Percentiles rank a stretch among this genome's conserved stretches.
phyloP scores from a whole-genome alignment of 305 asterid genomes.

The Fraxinus sp. region DNA sequence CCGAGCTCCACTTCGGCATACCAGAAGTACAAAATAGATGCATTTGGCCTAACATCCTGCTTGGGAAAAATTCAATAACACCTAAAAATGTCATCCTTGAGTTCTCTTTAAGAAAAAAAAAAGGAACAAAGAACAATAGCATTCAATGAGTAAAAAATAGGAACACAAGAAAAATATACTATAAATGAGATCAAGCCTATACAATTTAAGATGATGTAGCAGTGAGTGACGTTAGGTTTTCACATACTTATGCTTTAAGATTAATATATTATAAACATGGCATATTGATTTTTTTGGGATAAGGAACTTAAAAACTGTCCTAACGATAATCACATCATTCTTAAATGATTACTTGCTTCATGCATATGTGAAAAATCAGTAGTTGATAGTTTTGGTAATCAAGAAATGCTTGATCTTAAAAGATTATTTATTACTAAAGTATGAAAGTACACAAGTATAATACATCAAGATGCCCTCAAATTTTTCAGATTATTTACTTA shows the following conservation, averaged over 20 bases:
- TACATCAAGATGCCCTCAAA: neutral
- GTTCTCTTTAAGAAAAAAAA: neutral
- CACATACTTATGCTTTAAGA: neutral
- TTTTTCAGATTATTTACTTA: neutral
- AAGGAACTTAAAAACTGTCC: neutral
- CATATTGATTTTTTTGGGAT: neutral
- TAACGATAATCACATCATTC: neutral
- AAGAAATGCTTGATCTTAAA: neutral
- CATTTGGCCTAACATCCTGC: constrained; percentile 62
- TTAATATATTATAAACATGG: neutral
- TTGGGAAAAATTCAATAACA: constrained; percentile 25
- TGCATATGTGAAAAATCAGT: neutral
- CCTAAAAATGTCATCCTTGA: constrained; percentile 8
- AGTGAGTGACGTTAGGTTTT: neutral
- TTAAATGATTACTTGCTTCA: neutral
- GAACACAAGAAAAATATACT: neutral
- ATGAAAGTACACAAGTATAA: neutral
- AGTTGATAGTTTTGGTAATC: neutral
- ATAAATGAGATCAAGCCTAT: neutral
- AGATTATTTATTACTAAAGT: neutral
- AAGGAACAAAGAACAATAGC: neutral
- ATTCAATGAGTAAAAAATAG: neutral
- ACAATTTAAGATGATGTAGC: neutral
- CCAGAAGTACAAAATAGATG: constrained; percentile 82
- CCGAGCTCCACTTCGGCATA: constrained; percentile 86